Evolutionary conservation across 441 rosid genomes (phyloP).

Genomic region (Sinapis alba): DNA sequence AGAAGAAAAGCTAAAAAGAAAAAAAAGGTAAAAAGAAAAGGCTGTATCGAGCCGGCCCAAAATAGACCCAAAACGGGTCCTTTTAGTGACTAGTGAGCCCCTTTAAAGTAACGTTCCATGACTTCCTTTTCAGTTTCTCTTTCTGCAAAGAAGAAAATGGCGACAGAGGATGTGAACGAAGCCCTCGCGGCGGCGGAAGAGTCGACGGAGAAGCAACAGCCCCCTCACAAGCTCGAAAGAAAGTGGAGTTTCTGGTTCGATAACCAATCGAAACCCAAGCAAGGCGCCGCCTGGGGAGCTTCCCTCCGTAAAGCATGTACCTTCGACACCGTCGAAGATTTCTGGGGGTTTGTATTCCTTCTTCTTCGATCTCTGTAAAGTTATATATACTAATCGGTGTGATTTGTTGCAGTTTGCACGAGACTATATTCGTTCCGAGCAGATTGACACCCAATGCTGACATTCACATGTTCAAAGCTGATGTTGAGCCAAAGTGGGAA

Average conservation of each 20-base stretch:
- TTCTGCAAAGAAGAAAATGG: conserved; percentile 41
- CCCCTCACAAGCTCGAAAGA: conserved; percentile 66
- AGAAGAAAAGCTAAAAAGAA: too few species aligned
- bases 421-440: conserved; percentile 73
- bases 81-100: background rate
- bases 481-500: conserved; percentile 79
- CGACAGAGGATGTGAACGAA: conserved; percentile 51
- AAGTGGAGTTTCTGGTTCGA: conserved; percentile 95
- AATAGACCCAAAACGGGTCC: background rate
- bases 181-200: conserved; percentile 32
- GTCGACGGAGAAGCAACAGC: conserved; percentile 36
- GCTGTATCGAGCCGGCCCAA: background rate
- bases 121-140: background rate
- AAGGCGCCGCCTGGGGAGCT: conserved; percentile 87
- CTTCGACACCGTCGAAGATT: conserved; percentile 91
- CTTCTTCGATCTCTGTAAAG: background rate
- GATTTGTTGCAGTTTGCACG: conserved; percentile 64
- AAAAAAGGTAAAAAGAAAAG: too few species aligned
- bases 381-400: background rate
- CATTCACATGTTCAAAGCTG: conserved; percentile 67
- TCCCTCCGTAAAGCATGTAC: conserved; percentile 74
- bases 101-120: background rate
- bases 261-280: conserved; percentile 73
- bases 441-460: conserved; percentile 52
- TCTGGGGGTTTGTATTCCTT: conserved; percentile 66